Evolutionary conservation across 108 stramenopile species (phyloP).

Genomic region (Cyclotella sp.): DNA sequence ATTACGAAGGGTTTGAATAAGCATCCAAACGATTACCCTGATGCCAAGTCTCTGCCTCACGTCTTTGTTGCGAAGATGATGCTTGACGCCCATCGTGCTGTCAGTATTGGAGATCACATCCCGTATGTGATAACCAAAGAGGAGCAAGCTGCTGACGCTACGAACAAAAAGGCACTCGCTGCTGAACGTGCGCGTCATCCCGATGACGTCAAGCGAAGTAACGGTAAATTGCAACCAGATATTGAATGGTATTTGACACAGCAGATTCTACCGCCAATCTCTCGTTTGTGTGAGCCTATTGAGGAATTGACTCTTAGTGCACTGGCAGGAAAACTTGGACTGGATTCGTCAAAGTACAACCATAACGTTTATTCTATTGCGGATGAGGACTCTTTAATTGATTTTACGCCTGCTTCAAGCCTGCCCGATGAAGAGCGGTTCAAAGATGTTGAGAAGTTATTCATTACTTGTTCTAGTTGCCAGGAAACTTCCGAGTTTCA

Average conservation of each 20-base stretch:
- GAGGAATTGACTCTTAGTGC: slow-evolving; percentile 87
- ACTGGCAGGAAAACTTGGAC: slow-evolving; percentile 78
- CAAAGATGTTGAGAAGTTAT: slow-evolving; percentile 82
- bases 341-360: slow-evolving; percentile 76
- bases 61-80: slow-evolving; percentile 97
- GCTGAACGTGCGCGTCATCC: slow-evolving; percentile 94
- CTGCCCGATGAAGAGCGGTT: slow-evolving; percentile 84
- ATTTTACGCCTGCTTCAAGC: slow-evolving; percentile 78
- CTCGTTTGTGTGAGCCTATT: slow-evolving; percentile 98
- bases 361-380: slow-evolving; percentile 50
- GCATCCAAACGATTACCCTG: slow-evolving; percentile 98
- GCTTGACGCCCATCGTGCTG: slow-evolving; percentile 89
- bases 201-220: slow-evolving; percentile 89
- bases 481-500: slow-evolving; percentile 61
- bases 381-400: slow-evolving; percentile 79
- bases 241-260: slow-evolving; percentile 98
- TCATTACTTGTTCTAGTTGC: slow-evolving; percentile 69
- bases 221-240: slow-evolving; percentile 83
- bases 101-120: slow-evolving; percentile 99
- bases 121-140: slow-evolving; percentile 94
- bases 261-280: slow-evolving; percentile 97
- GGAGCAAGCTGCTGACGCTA: slow-evolving; percentile 48
- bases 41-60: slow-evolving; percentile 95
- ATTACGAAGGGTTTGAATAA: slow-evolving; percentile 99
- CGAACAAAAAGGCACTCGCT: slow-evolving; percentile 48